Evolutionary conservation across 306 rosid species (phyloP).

Genomic region (Rosa multiflora): DNA sequence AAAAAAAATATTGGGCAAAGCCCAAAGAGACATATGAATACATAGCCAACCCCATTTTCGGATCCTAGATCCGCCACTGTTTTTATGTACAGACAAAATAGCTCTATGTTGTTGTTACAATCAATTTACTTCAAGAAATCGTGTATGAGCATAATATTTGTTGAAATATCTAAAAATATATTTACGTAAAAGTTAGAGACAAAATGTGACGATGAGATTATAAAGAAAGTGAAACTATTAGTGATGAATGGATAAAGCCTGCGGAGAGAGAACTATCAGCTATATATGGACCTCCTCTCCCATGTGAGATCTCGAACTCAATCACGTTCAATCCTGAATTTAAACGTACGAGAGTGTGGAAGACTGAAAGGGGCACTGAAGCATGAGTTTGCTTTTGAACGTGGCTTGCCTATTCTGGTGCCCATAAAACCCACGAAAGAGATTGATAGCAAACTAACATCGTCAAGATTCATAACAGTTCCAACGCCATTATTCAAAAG

Average conservation of each 20-base stretch:
- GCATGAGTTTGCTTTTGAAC: slow-evolving; percentile 6
- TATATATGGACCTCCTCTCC: not conserved
- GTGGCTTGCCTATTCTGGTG: slow-evolving; percentile 4
- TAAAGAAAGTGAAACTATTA: too few relatives aligned
- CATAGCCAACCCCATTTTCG: too few relatives aligned
- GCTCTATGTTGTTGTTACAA: too few relatives aligned
- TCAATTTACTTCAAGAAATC: too few relatives aligned
- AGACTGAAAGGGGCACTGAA: not conserved
- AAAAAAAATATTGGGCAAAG: too few relatives aligned
- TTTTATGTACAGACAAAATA: too few relatives aligned
- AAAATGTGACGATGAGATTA: too few relatives aligned
- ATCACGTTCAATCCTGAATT: not conserved
- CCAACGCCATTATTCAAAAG: not conserved
- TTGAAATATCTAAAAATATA: too few relatives aligned
- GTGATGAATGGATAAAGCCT: not conserved
- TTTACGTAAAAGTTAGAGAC: not conserved
- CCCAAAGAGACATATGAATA: too few relatives aligned
- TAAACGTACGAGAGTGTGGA: not conserved
- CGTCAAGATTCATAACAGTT: not conserved
- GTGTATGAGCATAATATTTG: too few relatives aligned
- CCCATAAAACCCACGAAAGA: not conserved
- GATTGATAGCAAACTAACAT: not conserved
- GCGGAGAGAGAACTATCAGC: not conserved
- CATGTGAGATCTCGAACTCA: slow-evolving; percentile 12
- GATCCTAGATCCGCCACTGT: too few relatives aligned